phyloP scores from a whole-genome alignment of 1,139 yeast species.

The Maudiozyma humilis region DNA sequence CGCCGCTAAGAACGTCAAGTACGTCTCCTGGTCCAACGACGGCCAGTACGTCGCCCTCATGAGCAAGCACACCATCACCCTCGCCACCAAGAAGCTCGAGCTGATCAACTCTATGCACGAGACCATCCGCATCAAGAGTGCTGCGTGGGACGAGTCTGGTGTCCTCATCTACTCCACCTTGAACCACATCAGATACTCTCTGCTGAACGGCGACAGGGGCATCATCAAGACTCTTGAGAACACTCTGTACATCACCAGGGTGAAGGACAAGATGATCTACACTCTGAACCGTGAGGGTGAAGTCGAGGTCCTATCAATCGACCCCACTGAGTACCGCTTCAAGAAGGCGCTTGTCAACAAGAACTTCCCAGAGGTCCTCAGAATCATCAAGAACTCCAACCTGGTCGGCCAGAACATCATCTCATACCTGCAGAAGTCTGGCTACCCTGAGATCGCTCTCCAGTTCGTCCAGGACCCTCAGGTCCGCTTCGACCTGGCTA shows the following conservation, averaged over 20 bases:
- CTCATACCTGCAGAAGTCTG: constrained; percentile 88
- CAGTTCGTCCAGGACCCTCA: constrained; percentile 96
- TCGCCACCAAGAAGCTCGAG: constrained; percentile 73
- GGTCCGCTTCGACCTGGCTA: constrained; percentile 88
- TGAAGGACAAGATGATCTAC: constrained; percentile 61
- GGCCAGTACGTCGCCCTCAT: constrained; percentile 82
- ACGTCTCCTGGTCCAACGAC: constrained; percentile 82
- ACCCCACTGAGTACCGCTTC: constrained; percentile 95
- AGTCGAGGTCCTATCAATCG: constrained; percentile 70
- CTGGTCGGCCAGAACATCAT: constrained; percentile 96
- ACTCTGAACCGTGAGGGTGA: constrained; percentile 81
- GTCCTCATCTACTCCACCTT: constrained; percentile 88
- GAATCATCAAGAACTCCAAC: constrained; percentile 80
- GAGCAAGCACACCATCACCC: constrained; percentile 87
- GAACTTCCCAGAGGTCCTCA: constrained; percentile 84
- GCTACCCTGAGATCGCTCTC: constrained; percentile 88
- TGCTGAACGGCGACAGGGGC: constrained; percentile 91
- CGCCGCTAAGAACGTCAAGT: constrained; percentile 72
- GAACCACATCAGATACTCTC: constrained; percentile 89
- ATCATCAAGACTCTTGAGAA: constrained; percentile 87
- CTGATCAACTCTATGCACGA: constrained; percentile 83
- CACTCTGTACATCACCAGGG: constrained; percentile 77
- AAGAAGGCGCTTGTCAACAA: constrained; percentile 85
- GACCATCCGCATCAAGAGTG: constrained; percentile 93
- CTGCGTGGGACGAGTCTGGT: constrained; percentile 95